phyloP scores from a whole-genome alignment of 495 filamentous ascomycete genomes.

The Neurospora intermedia region DNA sequence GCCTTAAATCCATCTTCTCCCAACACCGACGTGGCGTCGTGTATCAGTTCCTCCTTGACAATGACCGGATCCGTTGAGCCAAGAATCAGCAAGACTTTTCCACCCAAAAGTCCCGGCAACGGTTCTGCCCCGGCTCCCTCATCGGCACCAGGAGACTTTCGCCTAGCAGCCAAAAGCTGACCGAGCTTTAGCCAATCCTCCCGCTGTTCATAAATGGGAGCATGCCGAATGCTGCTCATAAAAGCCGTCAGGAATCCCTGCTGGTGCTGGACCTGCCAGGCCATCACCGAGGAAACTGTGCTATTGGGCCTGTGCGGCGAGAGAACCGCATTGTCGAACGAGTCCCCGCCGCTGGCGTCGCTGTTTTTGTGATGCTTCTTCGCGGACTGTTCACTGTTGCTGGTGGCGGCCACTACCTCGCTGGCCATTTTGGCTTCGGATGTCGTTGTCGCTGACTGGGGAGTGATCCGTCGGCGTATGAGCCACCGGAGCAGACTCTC shows the following conservation, averaged over 20 bases:
- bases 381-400: background rate
- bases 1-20: conserved; percentile 37
- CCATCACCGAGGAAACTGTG: conserved; percentile 34
- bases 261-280: conserved; percentile 47
- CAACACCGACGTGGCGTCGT: conserved; percentile 33
- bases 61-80: conserved; percentile 46
- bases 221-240: conserved; percentile 41
- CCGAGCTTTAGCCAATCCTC: conserved; percentile 49
- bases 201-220: conserved; percentile 46
- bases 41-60: conserved; percentile 38
- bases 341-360: conserved; percentile 26
- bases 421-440: conserved; percentile 19
- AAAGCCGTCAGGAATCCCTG: conserved; percentile 46
- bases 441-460: conserved; percentile 5
- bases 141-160: conserved; percentile 6
- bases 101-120: conserved; percentile 29
- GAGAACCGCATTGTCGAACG: conserved; percentile 33
- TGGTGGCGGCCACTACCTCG: conserved; percentile 14
- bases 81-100: conserved; percentile 40
- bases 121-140: background rate
- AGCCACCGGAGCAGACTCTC: conserved; percentile 42
- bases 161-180: conserved; percentile 32
- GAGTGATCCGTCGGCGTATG: conserved; percentile 44
- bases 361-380: conserved; percentile 14
- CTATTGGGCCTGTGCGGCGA: conserved; percentile 22